Evolutionary conservation across 306 rosid species (phyloP), one percentile per base, ranked within the genome.

Genomic region (Sesbania bispinosa): DNA sequence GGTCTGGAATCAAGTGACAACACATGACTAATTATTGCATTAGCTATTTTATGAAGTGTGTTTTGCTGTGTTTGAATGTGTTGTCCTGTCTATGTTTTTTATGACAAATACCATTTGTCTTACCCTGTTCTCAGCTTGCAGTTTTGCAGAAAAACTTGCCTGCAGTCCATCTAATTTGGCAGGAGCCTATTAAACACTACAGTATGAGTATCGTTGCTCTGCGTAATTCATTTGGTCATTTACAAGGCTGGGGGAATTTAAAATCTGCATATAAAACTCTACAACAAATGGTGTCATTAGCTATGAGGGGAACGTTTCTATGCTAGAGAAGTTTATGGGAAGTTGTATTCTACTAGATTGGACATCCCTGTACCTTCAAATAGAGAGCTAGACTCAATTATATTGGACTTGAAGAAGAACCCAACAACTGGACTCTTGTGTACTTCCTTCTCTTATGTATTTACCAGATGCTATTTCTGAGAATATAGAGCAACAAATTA

Each of bases 321-420:
- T 70, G 45, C 46, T 71, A 63, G 62, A 69, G 67, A 71, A 21
- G 35, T 63, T 53, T 26, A 74, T 71, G 85, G 88, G 74, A 85
- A 77, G 84, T 48, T 77, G 30, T 47, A 33, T 80, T 74, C 83
- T 66, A 79, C 85, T 69, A 79, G 85, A 85, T 69, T 88, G 66
- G 96, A 86, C 83, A 86, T 89, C 66, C 98, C 96, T 42, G 59
- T 89, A 58, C 98, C 92, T 72, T 77, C 79, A 77, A 86, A 75
- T 18, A 38, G 72, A 24, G 81, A 81, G 69, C 42, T 70, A 55
- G 68, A 78, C 58, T 62, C 67, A 64, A 24, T 67, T 29, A 71
- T 81, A 24, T 71, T 80, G 74, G 74, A 79, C 74, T 47, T 81
- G 61, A 43, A 78, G 63, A 80, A 76, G 43, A 74, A 78, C 21